Evolutionary conservation across 306 rosid species (phyloP), one percentile per base, ranked within the genome.

Genomic region (Lagenaria siceraria): DNA sequence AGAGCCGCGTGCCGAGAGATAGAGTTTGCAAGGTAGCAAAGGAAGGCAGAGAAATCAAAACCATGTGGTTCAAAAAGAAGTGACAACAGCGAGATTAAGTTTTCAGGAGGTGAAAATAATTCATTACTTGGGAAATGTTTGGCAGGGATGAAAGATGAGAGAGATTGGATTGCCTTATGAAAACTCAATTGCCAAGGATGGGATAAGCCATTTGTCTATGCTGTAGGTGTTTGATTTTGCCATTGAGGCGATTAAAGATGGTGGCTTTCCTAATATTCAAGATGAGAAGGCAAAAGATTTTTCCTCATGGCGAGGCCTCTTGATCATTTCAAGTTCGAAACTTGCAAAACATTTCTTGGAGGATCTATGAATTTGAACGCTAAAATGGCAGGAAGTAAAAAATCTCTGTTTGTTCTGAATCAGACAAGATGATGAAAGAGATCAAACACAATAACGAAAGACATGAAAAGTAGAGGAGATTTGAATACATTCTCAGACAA

Each of bases 31-130:
- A 78, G 94, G 54, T 95, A 90, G 79, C 82, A 89, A 36, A 85
- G 98, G 54, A 94, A 90, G 79, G 96, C 94, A 0, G 97, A 90
- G 81, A 90, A 93, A 76, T 88, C 98, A n/a, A n/a, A n/a, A n/a
- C n/a, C n/a, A n/a, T n/a, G 84, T 65, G 55, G 36, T 40, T 63
- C 10, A 9, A 8, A 15, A 42, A 56, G 33, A 52, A 21, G 54
- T 78, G 78, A 27, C 46, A 53, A 31, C 77, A 78, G 72, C 61
- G 84, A 31, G 60, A 82, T 77, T 62, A 87, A 79, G 46, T 68
- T 49, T 46, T 80, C 63, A 13, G 77, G 79, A 58, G 42, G 48
- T 29, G 91, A 81, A 58, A 80, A 64, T 19, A 86, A 86, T 36
- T 81, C 87, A 9, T 82, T 81, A 43, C 83, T 85, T 75, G 80